These are phyloP conservation scores for Ceratobasidium papillatum DNA, from an alignment of 1,284 basidiomycete species.

Conservation along the genomic window DNA sequence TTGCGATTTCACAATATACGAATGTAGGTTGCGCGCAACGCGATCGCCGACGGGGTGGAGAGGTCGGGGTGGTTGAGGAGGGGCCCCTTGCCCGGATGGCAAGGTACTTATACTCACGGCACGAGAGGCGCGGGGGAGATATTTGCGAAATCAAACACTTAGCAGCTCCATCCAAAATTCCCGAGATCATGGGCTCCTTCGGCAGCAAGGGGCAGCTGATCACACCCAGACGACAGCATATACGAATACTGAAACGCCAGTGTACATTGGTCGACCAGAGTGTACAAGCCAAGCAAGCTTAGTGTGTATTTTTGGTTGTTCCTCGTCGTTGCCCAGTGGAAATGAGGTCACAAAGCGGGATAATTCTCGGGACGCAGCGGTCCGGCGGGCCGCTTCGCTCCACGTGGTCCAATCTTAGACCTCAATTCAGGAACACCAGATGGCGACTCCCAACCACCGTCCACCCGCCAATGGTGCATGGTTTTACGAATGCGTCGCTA, in stretches of 20 bases:
- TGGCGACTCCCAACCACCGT: not conserved
- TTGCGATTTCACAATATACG: conserved; percentile 3
- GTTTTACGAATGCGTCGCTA: not conserved
- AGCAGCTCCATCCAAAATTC: conserved; percentile 10
- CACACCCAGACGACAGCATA: not conserved
- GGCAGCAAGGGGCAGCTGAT: conserved; percentile 28
- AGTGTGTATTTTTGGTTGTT: conserved; percentile 24
- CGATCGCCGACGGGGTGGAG: conserved; percentile 26
- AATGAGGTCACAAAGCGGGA: conserved; percentile 10
- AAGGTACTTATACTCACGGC: conserved; percentile 32
- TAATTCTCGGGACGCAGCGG: conserved; percentile 12
- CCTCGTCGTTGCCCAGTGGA: conserved; percentile 4
- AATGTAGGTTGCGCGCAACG: conserved; percentile 6
- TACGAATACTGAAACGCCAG: not conserved
- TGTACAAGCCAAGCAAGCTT: conserved; percentile 10
- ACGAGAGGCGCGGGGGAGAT: not conserved
- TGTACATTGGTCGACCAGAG: not conserved
- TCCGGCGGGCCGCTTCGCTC: conserved; percentile 26
- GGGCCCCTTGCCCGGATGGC: conserved; percentile 14
- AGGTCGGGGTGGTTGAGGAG: conserved; percentile 28
- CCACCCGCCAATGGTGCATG: not conserved
- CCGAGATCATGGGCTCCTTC: conserved; percentile 7
- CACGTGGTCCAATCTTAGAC: conserved; percentile 36
- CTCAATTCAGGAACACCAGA: conserved; percentile 8
- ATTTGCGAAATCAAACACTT: conserved; percentile 19